A percentile compares a stretch with the other conserved stretches of the same genome.
These are phyloP conservation scores for Phaffia tasmanica DNA, from an alignment of 768 basidiomycete genomes.

Conservation along the genomic window DNA sequence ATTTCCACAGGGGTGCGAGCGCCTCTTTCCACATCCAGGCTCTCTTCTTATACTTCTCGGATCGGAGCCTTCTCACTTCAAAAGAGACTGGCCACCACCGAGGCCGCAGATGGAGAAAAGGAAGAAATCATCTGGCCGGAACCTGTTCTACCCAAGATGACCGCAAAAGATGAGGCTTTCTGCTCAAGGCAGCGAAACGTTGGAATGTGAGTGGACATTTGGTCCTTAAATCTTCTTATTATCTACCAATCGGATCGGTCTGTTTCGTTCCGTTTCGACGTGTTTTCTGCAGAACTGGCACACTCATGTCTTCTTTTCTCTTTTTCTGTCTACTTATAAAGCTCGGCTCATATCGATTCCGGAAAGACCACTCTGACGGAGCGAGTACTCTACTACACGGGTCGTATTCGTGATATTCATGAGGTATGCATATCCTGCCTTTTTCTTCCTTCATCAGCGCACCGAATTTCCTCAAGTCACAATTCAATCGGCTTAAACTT, in stretches of 20 bases:
- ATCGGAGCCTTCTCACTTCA: too few relatives aligned
- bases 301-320: not conserved
- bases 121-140: conserved; percentile 34
- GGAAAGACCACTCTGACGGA: conserved; percentile 98
- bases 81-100: not conserved
- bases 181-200: conserved; percentile 83
- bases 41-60: too few relatives aligned
- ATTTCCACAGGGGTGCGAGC: too few relatives aligned
- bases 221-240: not conserved
- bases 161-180: conserved; percentile 53
- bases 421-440: conserved; percentile 53
- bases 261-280: not conserved
- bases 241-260: not conserved
- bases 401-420: conserved; percentile 88
- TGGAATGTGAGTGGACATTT: conserved; percentile 48
- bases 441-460: not conserved
- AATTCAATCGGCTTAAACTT: not conserved
- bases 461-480: not conserved
- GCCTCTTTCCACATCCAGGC: too few relatives aligned
- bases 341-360: conserved; percentile 47
- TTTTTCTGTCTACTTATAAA: conserved; percentile 13
- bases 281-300: not conserved
- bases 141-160: conserved; percentile 37
- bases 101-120: conserved; percentile 17
- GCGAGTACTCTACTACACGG: conserved; percentile 89